Base-by-base conservation (phyloP, 768 basidiomycete species). In the Rossbeevera mucosa region DNA sequence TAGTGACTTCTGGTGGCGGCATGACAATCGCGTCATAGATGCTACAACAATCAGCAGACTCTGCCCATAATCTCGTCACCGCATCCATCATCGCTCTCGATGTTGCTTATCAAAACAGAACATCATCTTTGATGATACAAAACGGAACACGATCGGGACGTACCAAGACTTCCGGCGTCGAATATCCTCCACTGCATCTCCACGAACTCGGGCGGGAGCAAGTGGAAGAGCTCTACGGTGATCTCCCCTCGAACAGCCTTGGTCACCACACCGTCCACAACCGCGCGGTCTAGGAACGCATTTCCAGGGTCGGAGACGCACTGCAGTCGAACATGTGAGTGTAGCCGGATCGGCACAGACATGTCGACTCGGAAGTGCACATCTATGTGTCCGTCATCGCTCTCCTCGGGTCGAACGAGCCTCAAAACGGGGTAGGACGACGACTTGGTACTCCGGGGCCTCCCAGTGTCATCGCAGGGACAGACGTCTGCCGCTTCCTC, bases 401-500 rank as follows among this genome's bases (percentile, higher is more conserved):
- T 16, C 7, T 33, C 68, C 29, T 71, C 71, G 9, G 24, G 38
- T 13, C 29, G 55, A 13, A 65, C 42, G 16, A 65, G 56, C 40
- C 57, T 60, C 31, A 54, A 29, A 24, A 65, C 61, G 0, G 71
- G 65, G 36, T 72, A 16, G 13, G 29, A 63, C 38, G 69, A 66
- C 0, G 76, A 74, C 38, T 74, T 72, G 0, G 71, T 62, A 45
- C 67, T 73, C 53, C 67, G 72, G 4, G 80, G 79, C 47, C 72
- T 70, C 2, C 85, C 84, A 13, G 74, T 69, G n/a, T 83, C 81
- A 53, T 83, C 78, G 50, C 83, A 85, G 7, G 83, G 83, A 62
- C 83, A 86, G 57, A 78, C 76, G 52, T 85, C 82, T 1, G 77
- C 77, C 5, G 83, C 85, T 58, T 86, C 85, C 57, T 86, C 83